These are phyloP conservation scores for Castanopsis chinensis DNA, from an alignment of 306 rosid genomes.

Conservation along the genomic window DNA sequence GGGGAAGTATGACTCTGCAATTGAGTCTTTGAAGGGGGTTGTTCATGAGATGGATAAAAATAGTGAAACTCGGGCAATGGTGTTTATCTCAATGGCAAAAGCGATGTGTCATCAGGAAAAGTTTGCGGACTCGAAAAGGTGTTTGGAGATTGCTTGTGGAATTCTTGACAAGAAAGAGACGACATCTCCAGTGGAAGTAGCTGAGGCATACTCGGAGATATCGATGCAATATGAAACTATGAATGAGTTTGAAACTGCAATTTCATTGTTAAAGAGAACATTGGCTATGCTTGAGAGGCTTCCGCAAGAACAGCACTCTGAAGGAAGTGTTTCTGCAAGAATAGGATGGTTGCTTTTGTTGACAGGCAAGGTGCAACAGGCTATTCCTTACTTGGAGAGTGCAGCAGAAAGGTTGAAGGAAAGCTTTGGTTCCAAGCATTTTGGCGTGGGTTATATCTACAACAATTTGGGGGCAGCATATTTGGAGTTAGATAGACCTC, in stretches of 20 bases:
- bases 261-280: constrained; percentile 73
- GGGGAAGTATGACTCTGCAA: constrained; percentile 76
- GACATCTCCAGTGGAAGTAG: constrained; percentile 59
- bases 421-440: constrained; percentile 94
- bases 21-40: constrained; percentile 61
- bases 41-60: constrained; percentile 62
- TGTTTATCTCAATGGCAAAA: constrained; percentile 82
- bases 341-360: constrained; percentile 85
- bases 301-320: constrained; percentile 90
- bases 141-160: constrained; percentile 77
- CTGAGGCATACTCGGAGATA: constrained; percentile 86
- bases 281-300: constrained; percentile 74
- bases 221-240: constrained; percentile 86
- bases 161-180: constrained; percentile 75
- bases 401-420: constrained; percentile 86
- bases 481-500: constrained; percentile 87
- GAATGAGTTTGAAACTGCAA: constrained; percentile 88
- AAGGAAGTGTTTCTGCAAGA: constrained; percentile 87
- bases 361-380: constrained; percentile 86
- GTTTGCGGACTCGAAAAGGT: constrained; percentile 57
- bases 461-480: constrained; percentile 95
- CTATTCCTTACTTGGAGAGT: constrained; percentile 83
- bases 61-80: constrained; percentile 74
- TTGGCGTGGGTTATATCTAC: constrained; percentile 91
- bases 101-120: constrained; percentile 77